phyloP scores from a whole-genome alignment of 225 moss, liverwort and hornwort genomes.

The Physcomitrellopsis africana region DNA sequence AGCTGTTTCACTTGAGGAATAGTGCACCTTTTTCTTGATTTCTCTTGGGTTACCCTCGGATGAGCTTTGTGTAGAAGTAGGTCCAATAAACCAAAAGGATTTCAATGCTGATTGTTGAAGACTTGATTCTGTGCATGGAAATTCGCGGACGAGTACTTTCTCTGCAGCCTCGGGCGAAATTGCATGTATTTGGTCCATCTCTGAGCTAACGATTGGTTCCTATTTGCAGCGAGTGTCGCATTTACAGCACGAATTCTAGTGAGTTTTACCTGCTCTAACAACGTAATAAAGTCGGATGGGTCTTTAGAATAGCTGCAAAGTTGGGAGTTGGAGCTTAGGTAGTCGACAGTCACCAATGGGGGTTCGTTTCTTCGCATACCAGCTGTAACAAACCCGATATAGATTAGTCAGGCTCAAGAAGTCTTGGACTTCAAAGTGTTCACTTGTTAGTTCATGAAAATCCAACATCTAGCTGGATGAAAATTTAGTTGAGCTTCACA shows the following conservation, averaged over 20 bases:
- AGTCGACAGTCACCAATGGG: slow-evolving; percentile 37
- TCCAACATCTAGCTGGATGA: too few species aligned
- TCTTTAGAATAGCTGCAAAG: slow-evolving; percentile 29
- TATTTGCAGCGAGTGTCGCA: slow-evolving; percentile 8
- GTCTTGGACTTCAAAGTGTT: too few species aligned
- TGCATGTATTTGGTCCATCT: slow-evolving; percentile 23
- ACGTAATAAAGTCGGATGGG: slow-evolving; percentile 23
- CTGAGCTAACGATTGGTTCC: slow-evolving; percentile 19
- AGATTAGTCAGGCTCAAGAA: slow-evolving; percentile 5
- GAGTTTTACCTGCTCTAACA: slow-evolving; percentile 1
- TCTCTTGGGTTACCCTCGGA: slow-evolving; percentile 31
- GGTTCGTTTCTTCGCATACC: slow-evolving; percentile 44
- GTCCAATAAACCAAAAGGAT: slow-evolving; percentile 48
- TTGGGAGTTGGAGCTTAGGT: slow-evolving; percentile 35
- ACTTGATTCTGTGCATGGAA: slow-evolving; percentile 42
- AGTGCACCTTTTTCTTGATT: slow-evolving; percentile 11
- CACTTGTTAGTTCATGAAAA: too few species aligned
- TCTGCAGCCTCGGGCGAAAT: slow-evolving; percentile 45
- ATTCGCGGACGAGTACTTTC: slow-evolving; percentile 27
- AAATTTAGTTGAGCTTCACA: not conserved
- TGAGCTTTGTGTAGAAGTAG: slow-evolving; percentile 28
- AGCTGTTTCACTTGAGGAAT: not conserved
- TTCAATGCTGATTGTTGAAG: slow-evolving; percentile 57
- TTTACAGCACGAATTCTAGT: slow-evolving; percentile 5
- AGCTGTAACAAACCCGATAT: not conserved